phyloP scores from a whole-genome alignment of 2,329 filamentous ascomycete genomes.

The Coleophoma crateriformis region DNA sequence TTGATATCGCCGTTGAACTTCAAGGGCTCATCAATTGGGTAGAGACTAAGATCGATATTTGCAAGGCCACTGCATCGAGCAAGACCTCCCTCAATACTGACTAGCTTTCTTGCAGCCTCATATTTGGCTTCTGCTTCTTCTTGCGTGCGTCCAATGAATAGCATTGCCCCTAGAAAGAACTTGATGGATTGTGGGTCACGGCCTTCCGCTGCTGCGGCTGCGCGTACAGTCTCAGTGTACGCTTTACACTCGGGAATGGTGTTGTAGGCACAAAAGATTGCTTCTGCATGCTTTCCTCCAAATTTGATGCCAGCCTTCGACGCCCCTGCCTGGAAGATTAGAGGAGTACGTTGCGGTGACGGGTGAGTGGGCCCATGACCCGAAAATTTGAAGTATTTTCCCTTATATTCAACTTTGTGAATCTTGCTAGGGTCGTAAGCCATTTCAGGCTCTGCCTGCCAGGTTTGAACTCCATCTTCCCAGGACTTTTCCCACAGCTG shows the following conservation, averaged over 20 bases:
- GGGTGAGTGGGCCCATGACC: slow-evolving; percentile 54
- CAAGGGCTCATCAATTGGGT: slow-evolving; percentile 52
- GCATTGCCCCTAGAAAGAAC: slow-evolving; percentile 60
- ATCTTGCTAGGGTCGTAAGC: slow-evolving; percentile 52
- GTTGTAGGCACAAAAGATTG: slow-evolving; percentile 61
- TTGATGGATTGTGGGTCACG: slow-evolving; percentile 56
- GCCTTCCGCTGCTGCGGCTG: slow-evolving; percentile 44
- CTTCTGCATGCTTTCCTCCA: slow-evolving; percentile 63
- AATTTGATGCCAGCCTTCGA: slow-evolving; percentile 54
- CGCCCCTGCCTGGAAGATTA: slow-evolving; percentile 59
- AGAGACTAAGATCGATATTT: slow-evolving; percentile 53
- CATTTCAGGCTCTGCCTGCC: slow-evolving; percentile 47
- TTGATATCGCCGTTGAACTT: slow-evolving; percentile 33
- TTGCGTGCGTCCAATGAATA: slow-evolving; percentile 58
- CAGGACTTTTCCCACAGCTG: slow-evolving; percentile 58
- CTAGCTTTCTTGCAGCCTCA: slow-evolving; percentile 52
- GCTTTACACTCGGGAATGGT: slow-evolving; percentile 52
- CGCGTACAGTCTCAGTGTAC: slow-evolving; percentile 55
- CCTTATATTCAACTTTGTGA: slow-evolving; percentile 57
- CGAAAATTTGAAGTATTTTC: slow-evolving; percentile 55
- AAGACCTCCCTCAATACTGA: slow-evolving; percentile 56
- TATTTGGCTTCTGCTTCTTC: slow-evolving; percentile 61
- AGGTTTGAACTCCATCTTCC: slow-evolving; percentile 58
- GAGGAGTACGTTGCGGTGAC: slow-evolving; percentile 58
- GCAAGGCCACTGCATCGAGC: slow-evolving; percentile 70